phyloP scores from a whole-genome alignment of 23 red algal species.

The Gracilariopsis chorda region DNA sequence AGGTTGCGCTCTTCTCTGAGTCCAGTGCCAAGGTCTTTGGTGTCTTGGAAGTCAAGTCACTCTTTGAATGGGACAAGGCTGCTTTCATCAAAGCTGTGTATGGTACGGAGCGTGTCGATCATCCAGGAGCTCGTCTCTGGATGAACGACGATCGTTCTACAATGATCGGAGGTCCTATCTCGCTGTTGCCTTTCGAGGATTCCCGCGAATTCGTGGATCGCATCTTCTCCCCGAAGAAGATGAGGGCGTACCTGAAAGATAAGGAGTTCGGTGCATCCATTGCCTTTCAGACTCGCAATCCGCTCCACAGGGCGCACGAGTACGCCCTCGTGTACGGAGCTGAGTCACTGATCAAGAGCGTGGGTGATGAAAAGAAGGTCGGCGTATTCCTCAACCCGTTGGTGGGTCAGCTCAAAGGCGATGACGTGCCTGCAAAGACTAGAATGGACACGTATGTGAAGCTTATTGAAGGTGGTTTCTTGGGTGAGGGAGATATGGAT shows the following conservation, averaged over 20 bases:
- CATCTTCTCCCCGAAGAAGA: conserved; percentile 68
- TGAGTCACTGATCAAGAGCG: conserved; percentile 59
- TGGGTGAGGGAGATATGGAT: conserved; percentile 92
- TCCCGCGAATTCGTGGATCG: conserved; percentile 76
- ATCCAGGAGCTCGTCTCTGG: conserved; percentile 94
- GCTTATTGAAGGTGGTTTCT: conserved; percentile 76
- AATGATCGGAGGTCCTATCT: conserved; percentile 69
- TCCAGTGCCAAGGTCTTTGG: conserved; percentile 57
- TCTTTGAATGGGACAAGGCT: conserved; percentile 78
- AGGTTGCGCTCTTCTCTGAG: conserved; percentile 73
- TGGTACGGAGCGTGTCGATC: conserved; percentile 82
- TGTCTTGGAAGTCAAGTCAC: conserved; percentile 39
- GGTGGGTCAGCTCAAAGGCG: conserved; percentile 94
- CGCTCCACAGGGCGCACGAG: conserved; percentile 97
- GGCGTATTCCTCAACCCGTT: conserved; percentile 95
- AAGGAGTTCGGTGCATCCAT: conserved; percentile 68
- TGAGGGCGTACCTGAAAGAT: conserved; percentile 70
- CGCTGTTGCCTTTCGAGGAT: conserved; percentile 62
- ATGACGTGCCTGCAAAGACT: conserved; percentile 89
- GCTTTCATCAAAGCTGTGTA: conserved; percentile 85
- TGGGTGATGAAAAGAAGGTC: conserved; percentile 70
- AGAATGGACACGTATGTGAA: conserved; percentile 81
- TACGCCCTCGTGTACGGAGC: conserved; percentile 96
- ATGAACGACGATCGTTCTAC: conserved; percentile 63
- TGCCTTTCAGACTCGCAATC: conserved; percentile 97